phyloP scores from a whole-genome alignment of 2,329 filamentous ascomycete species.

The Paraphaeosphaeria minitans region DNA sequence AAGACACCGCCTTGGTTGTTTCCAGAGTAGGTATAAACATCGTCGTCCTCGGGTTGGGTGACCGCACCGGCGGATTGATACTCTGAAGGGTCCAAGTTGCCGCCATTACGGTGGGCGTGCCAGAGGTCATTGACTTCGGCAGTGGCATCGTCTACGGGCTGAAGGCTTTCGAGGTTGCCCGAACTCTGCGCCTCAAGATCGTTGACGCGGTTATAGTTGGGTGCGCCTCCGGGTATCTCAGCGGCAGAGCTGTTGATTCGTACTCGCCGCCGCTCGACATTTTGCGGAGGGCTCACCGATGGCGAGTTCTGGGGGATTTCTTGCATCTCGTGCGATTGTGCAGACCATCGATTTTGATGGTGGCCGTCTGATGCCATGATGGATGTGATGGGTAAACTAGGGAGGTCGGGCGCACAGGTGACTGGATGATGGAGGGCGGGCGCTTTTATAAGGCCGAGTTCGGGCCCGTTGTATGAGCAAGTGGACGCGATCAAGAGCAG shows the following conservation, averaged over 20 bases:
- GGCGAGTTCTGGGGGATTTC: background rate
- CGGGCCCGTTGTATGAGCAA: background rate
- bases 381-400: background rate
- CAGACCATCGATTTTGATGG: background rate
- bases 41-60: constrained; percentile 22
- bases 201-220: constrained; percentile 20
- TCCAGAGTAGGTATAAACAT: constrained; percentile 33
- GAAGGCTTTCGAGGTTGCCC: constrained; percentile 2
- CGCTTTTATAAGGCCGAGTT: constrained; percentile 2
- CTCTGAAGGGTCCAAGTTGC: background rate
- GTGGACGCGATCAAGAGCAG: background rate
- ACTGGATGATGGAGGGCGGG: background rate
- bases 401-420: background rate
- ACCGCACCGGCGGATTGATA: constrained; percentile 15
- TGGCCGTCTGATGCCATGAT: constrained; percentile 5
- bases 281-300: background rate
- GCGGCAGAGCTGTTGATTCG: constrained; percentile 37
- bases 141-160: constrained; percentile 18
- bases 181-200: constrained; percentile 17
- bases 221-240: constrained; percentile 22
- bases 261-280: constrained; percentile 19
- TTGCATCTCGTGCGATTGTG: constrained; percentile 10
- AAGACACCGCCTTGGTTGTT: constrained; percentile 37
- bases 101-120: constrained; percentile 23
- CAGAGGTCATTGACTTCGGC: constrained; percentile 31